Evolutionary conservation across 192 early-diverging fungal genomes (phyloP).

Genomic region (Backusella liffmaniae): DNA sequence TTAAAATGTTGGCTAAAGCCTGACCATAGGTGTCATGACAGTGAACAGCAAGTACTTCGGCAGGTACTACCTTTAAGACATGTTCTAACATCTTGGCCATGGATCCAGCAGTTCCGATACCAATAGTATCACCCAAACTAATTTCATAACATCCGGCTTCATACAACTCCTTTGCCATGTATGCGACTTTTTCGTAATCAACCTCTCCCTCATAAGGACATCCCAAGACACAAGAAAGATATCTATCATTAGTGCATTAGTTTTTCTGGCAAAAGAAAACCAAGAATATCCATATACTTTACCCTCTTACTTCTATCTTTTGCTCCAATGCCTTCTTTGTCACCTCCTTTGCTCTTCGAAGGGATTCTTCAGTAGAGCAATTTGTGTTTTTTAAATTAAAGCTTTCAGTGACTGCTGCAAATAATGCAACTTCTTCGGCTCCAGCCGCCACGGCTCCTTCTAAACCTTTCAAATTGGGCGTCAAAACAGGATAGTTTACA

Average conservation of each 20-base stretch:
- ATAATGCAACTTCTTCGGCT: constrained; percentile 88
- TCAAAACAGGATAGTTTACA: constrained; percentile 87
- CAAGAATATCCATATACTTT: constrained; percentile 6
- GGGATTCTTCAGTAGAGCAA: constrained; percentile 82
- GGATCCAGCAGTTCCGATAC: constrained; percentile 75
- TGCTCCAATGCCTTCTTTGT: constrained; percentile 59
- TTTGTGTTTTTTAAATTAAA: constrained; percentile 94
- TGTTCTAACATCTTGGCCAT: constrained; percentile 70
- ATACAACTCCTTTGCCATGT: constrained; percentile 66
- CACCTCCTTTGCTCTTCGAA: constrained; percentile 69
- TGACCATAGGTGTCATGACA: constrained; percentile 99
- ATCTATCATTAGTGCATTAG: constrained; percentile 47
- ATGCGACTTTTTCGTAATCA: constrained; percentile 65
- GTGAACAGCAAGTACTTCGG: constrained; percentile 82
- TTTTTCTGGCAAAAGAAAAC: too few species aligned
- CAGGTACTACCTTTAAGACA: constrained; percentile 67
- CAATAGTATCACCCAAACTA: constrained; percentile 95
- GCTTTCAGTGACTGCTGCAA: constrained; percentile 83
- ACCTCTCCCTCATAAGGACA: constrained; percentile 92
- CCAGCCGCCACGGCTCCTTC: constrained; percentile 78
- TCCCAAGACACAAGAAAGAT: constrained; percentile 88
- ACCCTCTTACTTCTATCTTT: constrained; percentile 74
- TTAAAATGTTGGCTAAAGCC: constrained; percentile 89
- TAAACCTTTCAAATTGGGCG: constrained; percentile 85
- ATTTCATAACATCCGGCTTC: constrained; percentile 98